A percentile compares a stretch with the other conserved stretches of the same genome.
Conservation (phyloP, 2,329 filamentous ascomycete species). For the Xylariaceae sp. region DNA sequence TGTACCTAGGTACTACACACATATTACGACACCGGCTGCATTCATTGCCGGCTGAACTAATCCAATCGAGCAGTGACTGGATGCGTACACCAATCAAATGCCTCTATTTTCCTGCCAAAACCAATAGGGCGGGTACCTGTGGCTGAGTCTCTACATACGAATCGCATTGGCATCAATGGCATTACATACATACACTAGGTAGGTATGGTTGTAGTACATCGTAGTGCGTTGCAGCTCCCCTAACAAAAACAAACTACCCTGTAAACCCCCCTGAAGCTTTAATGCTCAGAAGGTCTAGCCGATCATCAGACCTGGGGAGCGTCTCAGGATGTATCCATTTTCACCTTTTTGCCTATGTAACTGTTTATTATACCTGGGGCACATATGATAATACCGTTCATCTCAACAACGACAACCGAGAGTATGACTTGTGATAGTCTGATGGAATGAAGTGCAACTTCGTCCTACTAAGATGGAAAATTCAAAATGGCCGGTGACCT, state of each 20-base stretch:
- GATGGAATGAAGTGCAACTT: conserved; percentile 11
- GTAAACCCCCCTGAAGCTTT: neutral
- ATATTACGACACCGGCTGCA: conserved; percentile 17
- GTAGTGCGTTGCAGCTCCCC: neutral
- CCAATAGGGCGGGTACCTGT: neutral
- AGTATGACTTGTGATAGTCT: conserved; percentile 11
- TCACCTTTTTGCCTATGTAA: no score
- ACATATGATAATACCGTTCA: neutral
- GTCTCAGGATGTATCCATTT: neutral
- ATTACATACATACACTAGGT: no score
- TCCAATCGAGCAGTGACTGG: neutral
- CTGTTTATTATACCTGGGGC: no score
- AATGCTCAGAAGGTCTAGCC: neutral
- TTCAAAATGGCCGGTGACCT: neutral
- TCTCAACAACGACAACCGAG: no score
- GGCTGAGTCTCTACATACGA: neutral
- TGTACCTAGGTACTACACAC: neutral
- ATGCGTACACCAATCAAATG: neutral
- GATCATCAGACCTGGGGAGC: neutral
- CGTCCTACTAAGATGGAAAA: conserved; percentile 10
- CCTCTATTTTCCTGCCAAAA: neutral
- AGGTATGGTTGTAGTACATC: neutral
- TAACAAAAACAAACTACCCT: neutral
- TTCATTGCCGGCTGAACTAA: conserved; percentile 20
- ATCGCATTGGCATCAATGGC: no score